Evolutionary conservation across 2,329 filamentous ascomycete genomes (phyloP).

Genomic region (Alternaria alternata): DNA sequence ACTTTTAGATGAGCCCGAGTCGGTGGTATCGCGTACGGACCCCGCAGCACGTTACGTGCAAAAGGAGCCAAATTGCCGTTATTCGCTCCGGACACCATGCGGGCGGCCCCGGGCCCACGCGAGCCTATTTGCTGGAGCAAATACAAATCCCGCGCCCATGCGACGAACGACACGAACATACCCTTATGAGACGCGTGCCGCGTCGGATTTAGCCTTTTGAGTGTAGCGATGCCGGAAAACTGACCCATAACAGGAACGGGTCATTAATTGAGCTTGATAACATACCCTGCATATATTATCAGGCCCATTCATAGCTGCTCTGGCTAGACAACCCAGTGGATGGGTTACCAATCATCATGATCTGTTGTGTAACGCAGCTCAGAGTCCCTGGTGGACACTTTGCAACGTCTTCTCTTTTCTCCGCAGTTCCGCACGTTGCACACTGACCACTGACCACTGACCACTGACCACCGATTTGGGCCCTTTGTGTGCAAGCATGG

Average conservation of each 20-base stretch:
- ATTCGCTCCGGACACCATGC: slow-evolving; percentile 12
- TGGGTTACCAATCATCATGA: neutral
- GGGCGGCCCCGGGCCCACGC: slow-evolving; percentile 15
- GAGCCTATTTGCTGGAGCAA: slow-evolving; percentile 19
- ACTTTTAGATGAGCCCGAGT: neutral
- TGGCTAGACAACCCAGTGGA: neutral
- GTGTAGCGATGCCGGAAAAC: neutral
- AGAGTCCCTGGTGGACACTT: neutral
- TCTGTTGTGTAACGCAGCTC: neutral
- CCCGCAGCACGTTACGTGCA: slow-evolving; percentile 8
- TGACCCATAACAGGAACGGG: neutral
- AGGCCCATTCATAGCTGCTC: neutral
- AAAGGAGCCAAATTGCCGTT: slow-evolving; percentile 13
- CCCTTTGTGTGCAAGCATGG: slow-evolving; percentile 14
- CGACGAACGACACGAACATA: neutral
- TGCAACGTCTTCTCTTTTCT: neutral
- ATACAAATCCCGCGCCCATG: neutral
- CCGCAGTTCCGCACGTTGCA: neutral
- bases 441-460: neutral
- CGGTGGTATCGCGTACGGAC: neutral
- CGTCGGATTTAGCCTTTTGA: neutral
- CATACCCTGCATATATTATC: neutral
- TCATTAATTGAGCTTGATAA: neutral
- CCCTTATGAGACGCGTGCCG: neutral
- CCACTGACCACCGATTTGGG: neutral